These are phyloP conservation scores for Solanum stenotomum DNA, from an alignment of 257 asterid genomes.

Conservation along the genomic window DNA sequence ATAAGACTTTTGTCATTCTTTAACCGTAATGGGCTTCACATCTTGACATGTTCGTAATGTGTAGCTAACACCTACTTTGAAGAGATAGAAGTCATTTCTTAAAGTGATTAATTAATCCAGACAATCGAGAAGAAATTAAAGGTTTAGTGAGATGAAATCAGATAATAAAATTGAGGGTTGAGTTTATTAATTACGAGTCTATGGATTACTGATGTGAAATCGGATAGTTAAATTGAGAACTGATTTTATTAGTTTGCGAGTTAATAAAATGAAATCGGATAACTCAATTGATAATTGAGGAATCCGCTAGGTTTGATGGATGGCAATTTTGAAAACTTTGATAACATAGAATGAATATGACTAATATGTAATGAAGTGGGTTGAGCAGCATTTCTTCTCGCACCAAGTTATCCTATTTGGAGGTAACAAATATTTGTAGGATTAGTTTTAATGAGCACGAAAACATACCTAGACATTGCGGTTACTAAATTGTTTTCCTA, in stretches of 20 bases:
- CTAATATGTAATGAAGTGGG: not conserved
- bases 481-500: no score
- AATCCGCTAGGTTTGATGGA: not conserved
- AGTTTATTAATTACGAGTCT: not conserved
- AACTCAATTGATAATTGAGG: not conserved
- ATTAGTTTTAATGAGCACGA: no score
- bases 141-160: not conserved
- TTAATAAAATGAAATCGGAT: no score
- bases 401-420: not conserved
- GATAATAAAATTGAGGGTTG: not conserved
- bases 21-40: not conserved
- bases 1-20: not conserved
- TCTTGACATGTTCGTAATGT: not conserved
- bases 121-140: not conserved
- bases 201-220: not conserved
- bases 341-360: no score
- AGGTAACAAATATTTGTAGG: not conserved
- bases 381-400: not conserved
- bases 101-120: not conserved
- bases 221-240: not conserved
- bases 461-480: not conserved
- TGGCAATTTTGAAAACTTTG: not conserved
- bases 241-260: not conserved
- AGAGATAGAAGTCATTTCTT: not conserved
- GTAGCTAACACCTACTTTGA: not conserved